phyloP scores from a whole-genome alignment of 2,329 filamentous ascomycete species.

The Sporothrix euskadiensis region DNA sequence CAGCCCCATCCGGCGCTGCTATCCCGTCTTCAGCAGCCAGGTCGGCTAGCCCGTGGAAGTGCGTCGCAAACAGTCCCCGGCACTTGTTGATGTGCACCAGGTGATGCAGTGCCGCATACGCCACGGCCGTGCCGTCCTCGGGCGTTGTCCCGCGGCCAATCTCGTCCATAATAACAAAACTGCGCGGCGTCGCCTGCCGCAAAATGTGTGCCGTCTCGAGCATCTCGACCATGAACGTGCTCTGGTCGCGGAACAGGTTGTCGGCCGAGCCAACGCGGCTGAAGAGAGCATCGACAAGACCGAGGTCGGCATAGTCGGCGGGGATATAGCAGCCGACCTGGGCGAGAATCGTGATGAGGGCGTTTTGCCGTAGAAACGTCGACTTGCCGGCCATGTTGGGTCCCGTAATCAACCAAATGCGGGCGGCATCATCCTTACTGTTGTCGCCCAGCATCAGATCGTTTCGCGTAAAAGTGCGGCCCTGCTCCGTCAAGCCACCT shows the following conservation, averaged over 20 bases:
- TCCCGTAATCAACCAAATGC: conserved; percentile 68
- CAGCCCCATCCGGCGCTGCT: conserved; percentile 36
- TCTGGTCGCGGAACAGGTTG: conserved; percentile 91
- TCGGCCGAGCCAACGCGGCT: conserved; percentile 92
- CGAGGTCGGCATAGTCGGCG: conserved; percentile 79
- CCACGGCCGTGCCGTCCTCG: conserved; percentile 85
- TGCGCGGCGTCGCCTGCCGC: conserved; percentile 75
- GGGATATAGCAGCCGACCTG: conserved; percentile 93
- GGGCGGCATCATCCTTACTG: conserved; percentile 58
- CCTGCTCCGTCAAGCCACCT: conserved; percentile 70
- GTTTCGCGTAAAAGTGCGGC: conserved; percentile 65
- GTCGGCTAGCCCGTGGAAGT: conserved; percentile 85
- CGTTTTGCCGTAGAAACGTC: conserved; percentile 94
- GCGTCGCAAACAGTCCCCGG: conserved; percentile 87
- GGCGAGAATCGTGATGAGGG: conserved; percentile 87
- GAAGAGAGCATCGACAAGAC: conserved; percentile 94
- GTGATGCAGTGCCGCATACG: conserved; percentile 84
- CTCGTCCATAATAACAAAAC: conserved; percentile 98
- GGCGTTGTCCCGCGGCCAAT: conserved; percentile 93
- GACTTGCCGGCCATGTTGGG: conserved; percentile 99
- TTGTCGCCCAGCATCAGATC: conserved; percentile 59
- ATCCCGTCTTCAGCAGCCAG: conserved; percentile 61
- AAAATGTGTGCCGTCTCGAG: conserved; percentile 91
- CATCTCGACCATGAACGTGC: conserved; percentile 99
- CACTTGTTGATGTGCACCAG: conserved; percentile 75